These are phyloP conservation scores for Combretum micranthum DNA, from an alignment of 345 rosid genomes.

Conservation along the genomic window DNA sequence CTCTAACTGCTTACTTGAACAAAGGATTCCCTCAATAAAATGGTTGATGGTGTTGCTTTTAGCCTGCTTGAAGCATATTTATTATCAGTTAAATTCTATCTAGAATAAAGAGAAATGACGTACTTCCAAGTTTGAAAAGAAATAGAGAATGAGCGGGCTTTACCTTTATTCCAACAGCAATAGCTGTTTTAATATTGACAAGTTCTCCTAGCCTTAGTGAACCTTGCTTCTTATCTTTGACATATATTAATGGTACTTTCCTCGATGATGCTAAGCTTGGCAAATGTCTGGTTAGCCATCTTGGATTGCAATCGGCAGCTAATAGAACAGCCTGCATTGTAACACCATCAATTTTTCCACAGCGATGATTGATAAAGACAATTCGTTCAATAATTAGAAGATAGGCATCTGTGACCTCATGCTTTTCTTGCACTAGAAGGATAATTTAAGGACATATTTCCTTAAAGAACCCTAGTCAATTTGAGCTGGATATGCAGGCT, in stretches of 20 bases:
- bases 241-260: slow-evolving; percentile 46
- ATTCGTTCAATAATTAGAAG: no score
- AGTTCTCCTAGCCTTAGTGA: slow-evolving; percentile 64
- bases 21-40: slow-evolving; percentile 28
- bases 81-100: no score
- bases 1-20: slow-evolving; percentile 2
- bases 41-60: slow-evolving; percentile 44
- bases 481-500: no score
- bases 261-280: slow-evolving; percentile 55
- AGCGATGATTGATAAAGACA: neutral
- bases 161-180: slow-evolving; percentile 62
- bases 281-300: slow-evolving; percentile 64
- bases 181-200: slow-evolving; percentile 57
- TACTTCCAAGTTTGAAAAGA: neutral
- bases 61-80: slow-evolving; percentile 21
- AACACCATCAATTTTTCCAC: no score
- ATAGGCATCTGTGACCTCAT: neutral
- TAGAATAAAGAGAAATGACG: neutral
- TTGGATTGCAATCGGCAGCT: slow-evolving; percentile 66
- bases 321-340: slow-evolving; percentile 44
- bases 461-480: no score
- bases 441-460: no score
- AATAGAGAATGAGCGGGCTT: neutral
- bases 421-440: neutral
- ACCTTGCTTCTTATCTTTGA: slow-evolving; percentile 51